Evolutionary conservation across 208 protist genomes (phyloP), one percentile per base, ranked within the genome.

Genomic region (Trichomonas tenax): DNA sequence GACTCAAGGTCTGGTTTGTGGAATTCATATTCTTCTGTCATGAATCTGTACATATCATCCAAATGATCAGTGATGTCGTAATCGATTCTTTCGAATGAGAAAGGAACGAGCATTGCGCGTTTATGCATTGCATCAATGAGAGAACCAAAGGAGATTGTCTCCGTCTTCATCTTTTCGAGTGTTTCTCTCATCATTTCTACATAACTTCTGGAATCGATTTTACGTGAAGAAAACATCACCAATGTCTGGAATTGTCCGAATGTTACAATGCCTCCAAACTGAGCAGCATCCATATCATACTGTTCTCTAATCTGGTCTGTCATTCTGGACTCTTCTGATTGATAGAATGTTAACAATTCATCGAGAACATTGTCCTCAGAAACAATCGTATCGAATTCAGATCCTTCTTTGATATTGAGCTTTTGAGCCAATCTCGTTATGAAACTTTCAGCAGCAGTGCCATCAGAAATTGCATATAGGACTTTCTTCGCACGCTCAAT

Each of bases 221-320:
- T 93, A 38, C 26, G 34, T 8, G 86, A 34, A 26, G 44, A 93
- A 51, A 93, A 93, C 86, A 93, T 58, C 51, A 44, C 41, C 21
- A 93, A 44, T 23, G 86, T 93, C 36, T 93, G 86, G 34, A 93
- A 93, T 58, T 93, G 86, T 15, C 86, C 44, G 31, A 93, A 93
- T 38, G 86, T 51, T 0, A 51, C 44, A 58, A 93, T 93, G 17
- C 86, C 86, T 10, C 86, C 86, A 51, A 48, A 93, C 31, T 93
- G 86, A 17, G 86, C 86, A 34, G 86, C 44, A 51, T 93, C 86
- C 86, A 93, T 93, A 2, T 93, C 86, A 51, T 44, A 93, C 9
- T 93, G 40, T 21, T 93, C 86, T 26, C 45, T 3, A 11, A 93
- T 44, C 46, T 93, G 86, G 41, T 93, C 86, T 58, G 40, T 44